Percentiles rank a stretch among this genome's conserved stretches.
Conservation (phyloP, 129 eudicot genomes). For the Smallanthus sonchifolius region DNA sequence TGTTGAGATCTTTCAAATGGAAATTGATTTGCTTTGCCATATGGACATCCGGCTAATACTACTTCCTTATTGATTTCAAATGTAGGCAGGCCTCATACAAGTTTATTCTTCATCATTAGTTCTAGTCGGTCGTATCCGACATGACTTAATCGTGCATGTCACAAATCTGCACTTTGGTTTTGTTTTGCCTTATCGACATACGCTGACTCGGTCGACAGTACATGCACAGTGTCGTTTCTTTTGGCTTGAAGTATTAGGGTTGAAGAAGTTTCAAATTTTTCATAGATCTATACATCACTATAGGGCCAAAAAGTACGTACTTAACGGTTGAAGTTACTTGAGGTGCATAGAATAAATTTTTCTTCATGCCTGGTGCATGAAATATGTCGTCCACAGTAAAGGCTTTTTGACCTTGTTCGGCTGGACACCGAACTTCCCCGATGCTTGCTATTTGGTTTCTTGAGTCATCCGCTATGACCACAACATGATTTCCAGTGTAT, state of each 20-base stretch:
- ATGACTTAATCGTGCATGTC: background rate
- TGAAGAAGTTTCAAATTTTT: background rate
- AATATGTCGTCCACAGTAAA: too few species aligned
- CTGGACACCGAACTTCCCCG: too few species aligned
- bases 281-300: slow-evolving; percentile 6
- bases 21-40: slow-evolving; percentile 21
- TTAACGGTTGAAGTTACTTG: background rate
- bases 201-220: slow-evolving; percentile 2
- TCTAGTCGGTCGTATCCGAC: slow-evolving; percentile 1
- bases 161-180: background rate
- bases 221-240: background rate
- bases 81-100: background rate
- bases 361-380: background rate
- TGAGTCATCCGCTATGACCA: too few species aligned
- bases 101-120: slow-evolving; percentile 2
- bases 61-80: background rate
- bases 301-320: slow-evolving; percentile 10
- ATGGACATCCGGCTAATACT: slow-evolving; percentile 13
- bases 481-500: too few species aligned
- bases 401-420: too few species aligned
- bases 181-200: background rate
- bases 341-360: background rate
- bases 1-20: slow-evolving; percentile 2
- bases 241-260: background rate
- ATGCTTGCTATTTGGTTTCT: too few species aligned